These are phyloP conservation scores for Cutaneotrichosporon curvatum DNA, from an alignment of 1,284 basidiomycete species.

Conservation along the genomic window DNA sequence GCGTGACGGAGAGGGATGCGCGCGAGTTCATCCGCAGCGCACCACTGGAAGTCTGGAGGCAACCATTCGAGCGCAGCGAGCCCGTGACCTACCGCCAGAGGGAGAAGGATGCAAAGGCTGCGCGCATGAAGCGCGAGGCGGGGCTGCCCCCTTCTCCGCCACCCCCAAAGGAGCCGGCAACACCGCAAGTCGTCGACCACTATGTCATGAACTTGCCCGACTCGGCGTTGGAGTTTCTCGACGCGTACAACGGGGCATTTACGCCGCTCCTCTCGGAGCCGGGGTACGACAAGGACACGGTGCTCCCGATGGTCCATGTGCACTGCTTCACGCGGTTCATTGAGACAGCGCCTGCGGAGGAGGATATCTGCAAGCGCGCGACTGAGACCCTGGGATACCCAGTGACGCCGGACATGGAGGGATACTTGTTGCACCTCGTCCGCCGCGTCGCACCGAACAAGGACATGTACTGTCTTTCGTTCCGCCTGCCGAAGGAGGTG, in stretches of 20 bases:
- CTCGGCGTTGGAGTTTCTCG: constrained; percentile 81
- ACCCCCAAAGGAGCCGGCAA: constrained; percentile 2
- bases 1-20: constrained; percentile 73
- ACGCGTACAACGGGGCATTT: constrained; percentile 70
- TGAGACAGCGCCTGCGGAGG: constrained; percentile 60
- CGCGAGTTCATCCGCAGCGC: constrained; percentile 66
- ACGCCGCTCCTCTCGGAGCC: constrained; percentile 29
- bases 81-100: constrained; percentile 14
- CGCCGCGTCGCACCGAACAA: constrained; percentile 93
- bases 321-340: constrained; percentile 91
- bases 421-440: constrained; percentile 62
- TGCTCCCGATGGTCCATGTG: constrained; percentile 89
- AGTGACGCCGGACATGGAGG: constrained; percentile 53
- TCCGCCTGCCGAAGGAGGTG: constrained; percentile 62
- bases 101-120: constrained; percentile 24
- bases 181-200: constrained; percentile 60
- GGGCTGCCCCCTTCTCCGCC: neutral
- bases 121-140: constrained; percentile 7
- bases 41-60: constrained; percentile 53
- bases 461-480: constrained; percentile 97
- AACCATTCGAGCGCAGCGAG: constrained; percentile 55
- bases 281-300: constrained; percentile 22
- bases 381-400: constrained; percentile 58
- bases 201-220: constrained; percentile 98
- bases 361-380: constrained; percentile 74